Evolutionary conservation across 2,329 filamentous ascomycete species (phyloP).

Genomic region (Calonectria multiphialidica): DNA sequence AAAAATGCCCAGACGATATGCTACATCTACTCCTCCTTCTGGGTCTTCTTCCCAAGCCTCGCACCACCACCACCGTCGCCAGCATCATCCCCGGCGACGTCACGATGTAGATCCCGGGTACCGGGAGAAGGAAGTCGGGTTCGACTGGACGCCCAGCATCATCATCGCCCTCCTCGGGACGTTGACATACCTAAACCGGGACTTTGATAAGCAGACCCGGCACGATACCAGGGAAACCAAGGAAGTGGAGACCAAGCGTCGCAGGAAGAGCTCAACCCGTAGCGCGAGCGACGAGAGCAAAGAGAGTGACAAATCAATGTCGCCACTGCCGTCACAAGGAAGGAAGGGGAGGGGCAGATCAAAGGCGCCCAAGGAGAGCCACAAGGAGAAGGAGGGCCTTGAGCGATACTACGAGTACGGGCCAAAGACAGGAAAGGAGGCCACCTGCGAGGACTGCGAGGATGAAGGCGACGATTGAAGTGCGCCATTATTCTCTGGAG

Average conservation of each 20-base stretch:
- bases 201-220: not conserved
- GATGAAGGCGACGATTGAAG: not conserved
- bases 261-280: not conserved
- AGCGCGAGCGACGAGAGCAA: not conserved
- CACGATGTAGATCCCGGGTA: conserved; percentile 34
- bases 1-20: conserved; percentile 34
- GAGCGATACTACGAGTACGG: conserved; percentile 28
- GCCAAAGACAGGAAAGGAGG: conserved; percentile 7
- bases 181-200: not conserved
- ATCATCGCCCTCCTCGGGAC: conserved; percentile 51
- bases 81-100: conserved; percentile 40
- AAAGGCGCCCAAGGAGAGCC: not conserved
- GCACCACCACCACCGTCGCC: conserved; percentile 15
- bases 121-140: conserved; percentile 51
- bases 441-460: not conserved
- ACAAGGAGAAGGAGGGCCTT: not conserved
- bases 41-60: not conserved
- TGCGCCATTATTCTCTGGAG: not conserved
- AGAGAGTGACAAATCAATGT: not conserved
- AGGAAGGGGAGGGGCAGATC: conserved; percentile 14
- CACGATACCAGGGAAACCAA: conserved; percentile 25
- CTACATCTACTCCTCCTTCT: conserved; percentile 27
- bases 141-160: conserved; percentile 56
- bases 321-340: not conserved
- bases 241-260: not conserved